Evolutionary conservation across 768 basidiomycete species (phyloP).

Genomic region (Lactifluus rugatus): DNA sequence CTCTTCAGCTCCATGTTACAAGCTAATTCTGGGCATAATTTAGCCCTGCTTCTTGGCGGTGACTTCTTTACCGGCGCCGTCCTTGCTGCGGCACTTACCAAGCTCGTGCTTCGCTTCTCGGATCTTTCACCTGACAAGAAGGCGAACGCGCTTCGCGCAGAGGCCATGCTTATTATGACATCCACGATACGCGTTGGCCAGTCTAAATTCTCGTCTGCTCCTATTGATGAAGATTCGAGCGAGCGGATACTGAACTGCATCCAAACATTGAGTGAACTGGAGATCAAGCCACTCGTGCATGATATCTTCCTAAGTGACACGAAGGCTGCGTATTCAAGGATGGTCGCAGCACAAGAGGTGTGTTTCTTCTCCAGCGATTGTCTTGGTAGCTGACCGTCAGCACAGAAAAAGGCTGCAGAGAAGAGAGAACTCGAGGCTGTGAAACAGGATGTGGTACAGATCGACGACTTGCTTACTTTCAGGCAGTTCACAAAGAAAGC

Average conservation of each 20-base stretch:
- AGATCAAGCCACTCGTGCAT: constrained; percentile 44
- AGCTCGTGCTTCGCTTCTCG: constrained; percentile 72
- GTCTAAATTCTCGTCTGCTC: constrained; percentile 84
- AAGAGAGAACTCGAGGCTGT: constrained; percentile 75
- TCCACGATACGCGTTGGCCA: constrained; percentile 95
- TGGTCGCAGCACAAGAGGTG: constrained; percentile 93
- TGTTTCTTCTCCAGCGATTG: constrained; percentile 9
- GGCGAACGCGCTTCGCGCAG: constrained; percentile 72
- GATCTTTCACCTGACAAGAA: constrained; percentile 41
- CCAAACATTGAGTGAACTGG: constrained; percentile 79
- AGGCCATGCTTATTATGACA: constrained; percentile 98
- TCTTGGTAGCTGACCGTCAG: background rate
- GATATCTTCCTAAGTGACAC: constrained; percentile 80
- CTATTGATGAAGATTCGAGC: constrained; percentile 97
- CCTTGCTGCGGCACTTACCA: constrained; percentile 82
- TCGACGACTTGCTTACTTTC: constrained; percentile 88
- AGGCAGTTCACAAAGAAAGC: constrained; percentile 93
- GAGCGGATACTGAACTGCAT: constrained; percentile 97
- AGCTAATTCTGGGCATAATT: background rate
- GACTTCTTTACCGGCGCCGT: constrained; percentile 97
- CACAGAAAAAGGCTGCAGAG: constrained; percentile 79
- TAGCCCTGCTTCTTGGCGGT: constrained; percentile 82
- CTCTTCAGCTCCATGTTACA: background rate
- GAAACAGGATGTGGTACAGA: constrained; percentile 68
- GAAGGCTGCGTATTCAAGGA: constrained; percentile 84